Evolutionary conservation across 78 protist species (phyloP), one percentile per base, ranked within the genome.

Genomic region (Blattamonas nauphoetae): DNA sequence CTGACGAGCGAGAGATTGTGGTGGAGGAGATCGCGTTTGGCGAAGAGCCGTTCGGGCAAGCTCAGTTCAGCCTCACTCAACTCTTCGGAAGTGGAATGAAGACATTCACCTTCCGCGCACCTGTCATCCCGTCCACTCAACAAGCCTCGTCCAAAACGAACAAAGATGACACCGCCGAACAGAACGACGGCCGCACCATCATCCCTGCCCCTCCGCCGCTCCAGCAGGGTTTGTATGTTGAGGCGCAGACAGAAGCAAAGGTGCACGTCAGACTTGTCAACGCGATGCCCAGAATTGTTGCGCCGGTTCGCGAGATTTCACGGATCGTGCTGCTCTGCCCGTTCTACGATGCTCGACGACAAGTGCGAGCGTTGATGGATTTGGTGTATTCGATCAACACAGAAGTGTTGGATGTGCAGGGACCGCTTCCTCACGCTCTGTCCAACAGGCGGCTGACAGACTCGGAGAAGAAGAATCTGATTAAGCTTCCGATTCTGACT

Each of bases 401-500:
- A 29, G 71, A 11, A 29, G 71, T 55, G 71, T 21, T 55, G 71
- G 21, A 55, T 21, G 71, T 55, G 71, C 11, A 21, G 11, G 71
- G 71, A 29, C 71, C 71, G 71, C 71, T 55, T 55, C 71, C 71
- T 55, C 71, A 55, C 21, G 71, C 71, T 55, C 71, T 55, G 71
- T 55, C 71, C 71, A 55, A 55, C 71, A 11, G 71, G 71, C 11
- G 11, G 71, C 21, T 55, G 71, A 55, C 71, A 55, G 71, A 55
- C 71, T 11, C 11, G 71, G 71, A 55, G 71, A 55, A 55, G 21
- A 55, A 55, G 71, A 55, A 29, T 11, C 11, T 55, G 11, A 55
- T 29, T 21, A 21, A 55, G 71, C 11, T 55, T 21, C 38, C 11
- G 11, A 21, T 55, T 55, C 21, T 55, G 21, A 55, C 71, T 55